Evolutionary conservation across 2,329 filamentous ascomycete species (phyloP).

Genomic region (Nannizziopsis barbatae): DNA sequence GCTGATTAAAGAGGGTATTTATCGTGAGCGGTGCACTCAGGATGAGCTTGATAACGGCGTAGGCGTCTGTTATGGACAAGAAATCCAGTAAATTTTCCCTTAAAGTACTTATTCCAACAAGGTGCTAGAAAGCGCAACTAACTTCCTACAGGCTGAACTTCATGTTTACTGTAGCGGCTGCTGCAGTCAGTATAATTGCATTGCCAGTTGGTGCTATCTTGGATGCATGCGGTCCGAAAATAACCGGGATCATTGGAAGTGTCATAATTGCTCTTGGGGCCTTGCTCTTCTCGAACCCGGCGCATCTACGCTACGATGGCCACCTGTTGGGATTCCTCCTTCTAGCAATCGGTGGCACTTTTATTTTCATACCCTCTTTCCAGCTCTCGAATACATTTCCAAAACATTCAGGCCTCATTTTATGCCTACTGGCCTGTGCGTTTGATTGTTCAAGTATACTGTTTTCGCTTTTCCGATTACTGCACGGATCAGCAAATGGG

Average conservation of each 20-base stretch:
- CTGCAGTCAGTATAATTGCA: slow-evolving; percentile 76
- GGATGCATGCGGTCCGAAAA: slow-evolving; percentile 67
- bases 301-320: slow-evolving; percentile 57
- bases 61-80: slow-evolving; percentile 48
- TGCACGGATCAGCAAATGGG: slow-evolving; percentile 29
- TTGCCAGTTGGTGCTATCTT: slow-evolving; percentile 76
- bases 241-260: slow-evolving; percentile 61
- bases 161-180: slow-evolving; percentile 85
- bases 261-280: slow-evolving; percentile 59
- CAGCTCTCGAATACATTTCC: slow-evolving; percentile 79
- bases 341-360: slow-evolving; percentile 66
- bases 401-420: slow-evolving; percentile 61
- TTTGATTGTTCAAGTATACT: slow-evolving; percentile 69
- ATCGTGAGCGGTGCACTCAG: slow-evolving; percentile 51
- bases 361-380: slow-evolving; percentile 72
- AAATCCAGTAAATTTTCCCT: slow-evolving; percentile 36
- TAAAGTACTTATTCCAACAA: background rate
- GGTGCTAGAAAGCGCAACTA: slow-evolving; percentile 12
- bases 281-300: slow-evolving; percentile 58
- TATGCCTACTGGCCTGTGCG: slow-evolving; percentile 67
- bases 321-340: slow-evolving; percentile 64
- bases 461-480: slow-evolving; percentile 13
- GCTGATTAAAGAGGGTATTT: slow-evolving; percentile 61
- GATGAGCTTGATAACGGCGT: slow-evolving; percentile 41
- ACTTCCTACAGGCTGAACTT: slow-evolving; percentile 52